These are phyloP conservation scores for Neoboletus brunneissimus DNA, from an alignment of 768 basidiomycete genomes.

Conservation along the genomic window DNA sequence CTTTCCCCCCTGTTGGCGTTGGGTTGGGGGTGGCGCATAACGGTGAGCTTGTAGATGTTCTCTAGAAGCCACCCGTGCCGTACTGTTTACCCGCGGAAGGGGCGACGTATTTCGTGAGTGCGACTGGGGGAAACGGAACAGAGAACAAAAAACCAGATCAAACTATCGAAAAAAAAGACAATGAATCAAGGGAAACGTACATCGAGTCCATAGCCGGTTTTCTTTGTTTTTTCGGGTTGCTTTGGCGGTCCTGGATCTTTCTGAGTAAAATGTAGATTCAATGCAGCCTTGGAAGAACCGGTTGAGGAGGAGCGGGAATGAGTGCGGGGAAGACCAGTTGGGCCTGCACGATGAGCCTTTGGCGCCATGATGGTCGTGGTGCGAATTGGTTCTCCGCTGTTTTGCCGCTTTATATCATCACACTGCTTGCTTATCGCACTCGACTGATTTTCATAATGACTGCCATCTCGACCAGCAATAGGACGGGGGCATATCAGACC, in stretches of 20 bases:
- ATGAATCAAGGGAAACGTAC: constrained; percentile 33
- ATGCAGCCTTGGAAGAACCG: constrained; percentile 50
- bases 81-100: constrained; percentile 27
- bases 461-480: background rate
- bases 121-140: background rate
- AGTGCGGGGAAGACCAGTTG: constrained; percentile 49
- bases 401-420: constrained; percentile 18
- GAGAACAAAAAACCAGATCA: constrained; percentile 11
- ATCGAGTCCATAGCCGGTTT: constrained; percentile 42
- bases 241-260: constrained; percentile 48
- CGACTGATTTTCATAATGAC: background rate
- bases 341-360: constrained; percentile 47
- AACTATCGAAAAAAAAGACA: constrained; percentile 9
- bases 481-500: background rate
- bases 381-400: constrained; percentile 32
- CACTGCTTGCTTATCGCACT: constrained; percentile 14
- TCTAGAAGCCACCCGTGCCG: constrained; percentile 28
- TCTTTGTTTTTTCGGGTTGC: constrained; percentile 53
- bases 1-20: constrained; percentile 34
- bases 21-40: constrained; percentile 25
- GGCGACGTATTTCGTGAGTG: constrained; percentile 27
- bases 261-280: constrained; percentile 68
- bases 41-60: constrained; percentile 36
- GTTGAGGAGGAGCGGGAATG: constrained; percentile 64
- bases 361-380: constrained; percentile 41